Evolutionary conservation across 129 eudicot genomes (phyloP), one percentile per base, ranked within the genome.

Genomic region (Flaveria trinervia): DNA sequence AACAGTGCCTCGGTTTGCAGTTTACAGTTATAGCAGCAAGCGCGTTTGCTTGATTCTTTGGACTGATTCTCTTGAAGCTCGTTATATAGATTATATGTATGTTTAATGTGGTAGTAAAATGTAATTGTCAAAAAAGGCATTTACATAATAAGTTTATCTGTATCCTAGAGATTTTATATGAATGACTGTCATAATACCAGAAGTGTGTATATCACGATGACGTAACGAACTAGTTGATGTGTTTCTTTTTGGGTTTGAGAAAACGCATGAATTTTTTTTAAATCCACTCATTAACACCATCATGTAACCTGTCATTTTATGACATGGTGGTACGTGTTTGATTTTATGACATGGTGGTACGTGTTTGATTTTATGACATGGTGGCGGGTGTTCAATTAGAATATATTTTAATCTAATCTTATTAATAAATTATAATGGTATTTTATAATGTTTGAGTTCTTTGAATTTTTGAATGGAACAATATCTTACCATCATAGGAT

Each of bases 201-300:
- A 77, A 84, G 75, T 79, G 84, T 80, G 80, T 67, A 80, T 80
- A 80, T 66, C 62, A 68, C 36, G 66, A 74, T 79, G 74, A 41
- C 68, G 3, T 4, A 68, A 60, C n/a, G 22, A 44, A 44, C 50
- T 55, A 65, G 16, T 26, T 54, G n/a, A 66, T 30, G 79, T 54
- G 67, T 68, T 66, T 36, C 28, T 74, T 44, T 52, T 44, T 20
- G 68, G 26, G 65, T 69, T 68, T 55, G 26, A 25, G 0, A 6
- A 16, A 14, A 3, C 1, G 30, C 65, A 3, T 22, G 33, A 57
- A 17, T 55, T 55, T 54, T n/a, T 7, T 36, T 36, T 36, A 36
- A 36, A 36, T 7, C 8, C 41, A 20, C 15, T 23, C 39, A 5
- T 25, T 60, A 60, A 11, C n/a, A 60, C 0, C 8, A 14, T 55